Percentiles rank a stretch among this genome's conserved stretches.
Evolutionary conservation across 176 grass and related monocot species (phyloP).

Genomic region (Zea luxurians): DNA sequence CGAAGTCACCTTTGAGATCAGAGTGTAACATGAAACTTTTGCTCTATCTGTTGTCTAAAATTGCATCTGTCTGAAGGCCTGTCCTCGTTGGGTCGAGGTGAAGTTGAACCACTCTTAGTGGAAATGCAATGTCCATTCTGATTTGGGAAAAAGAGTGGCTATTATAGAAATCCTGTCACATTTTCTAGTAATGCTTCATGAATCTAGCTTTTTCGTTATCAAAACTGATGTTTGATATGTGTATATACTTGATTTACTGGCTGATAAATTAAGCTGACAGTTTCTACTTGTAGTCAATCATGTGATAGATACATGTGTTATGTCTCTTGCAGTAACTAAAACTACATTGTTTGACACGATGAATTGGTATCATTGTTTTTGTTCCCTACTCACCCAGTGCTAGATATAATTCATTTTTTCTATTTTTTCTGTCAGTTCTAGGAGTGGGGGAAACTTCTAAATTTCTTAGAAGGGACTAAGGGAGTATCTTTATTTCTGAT

Average conservation of each 20-base stretch:
- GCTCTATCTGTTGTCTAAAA: not conserved
- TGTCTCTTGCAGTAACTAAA: no score
- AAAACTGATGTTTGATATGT: no score
- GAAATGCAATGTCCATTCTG: not conserved
- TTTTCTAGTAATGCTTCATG: not conserved
- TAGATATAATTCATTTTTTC: no score
- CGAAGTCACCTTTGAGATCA: not conserved
- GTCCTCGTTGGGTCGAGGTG: not conserved
- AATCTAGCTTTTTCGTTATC: no score
- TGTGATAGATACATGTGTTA: no score
- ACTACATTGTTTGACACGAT: no score
- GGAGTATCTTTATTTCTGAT: not conserved
- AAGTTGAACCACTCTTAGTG: not conserved
- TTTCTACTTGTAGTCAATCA: no score
- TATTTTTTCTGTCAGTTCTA: not conserved
- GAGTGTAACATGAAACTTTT: not conserved
- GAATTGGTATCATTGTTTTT: no score
- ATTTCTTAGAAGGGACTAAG: not conserved
- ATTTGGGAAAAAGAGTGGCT: not conserved
- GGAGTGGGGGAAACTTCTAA: not conserved
- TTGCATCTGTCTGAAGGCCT: not conserved
- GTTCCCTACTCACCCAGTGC: no score
- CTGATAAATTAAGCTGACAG: no score
- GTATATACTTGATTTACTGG: no score
- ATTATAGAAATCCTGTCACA: not conserved